Evolutionary conservation across 331 rosid genomes (phyloP).

Genomic region (Dryas integrifolia): DNA sequence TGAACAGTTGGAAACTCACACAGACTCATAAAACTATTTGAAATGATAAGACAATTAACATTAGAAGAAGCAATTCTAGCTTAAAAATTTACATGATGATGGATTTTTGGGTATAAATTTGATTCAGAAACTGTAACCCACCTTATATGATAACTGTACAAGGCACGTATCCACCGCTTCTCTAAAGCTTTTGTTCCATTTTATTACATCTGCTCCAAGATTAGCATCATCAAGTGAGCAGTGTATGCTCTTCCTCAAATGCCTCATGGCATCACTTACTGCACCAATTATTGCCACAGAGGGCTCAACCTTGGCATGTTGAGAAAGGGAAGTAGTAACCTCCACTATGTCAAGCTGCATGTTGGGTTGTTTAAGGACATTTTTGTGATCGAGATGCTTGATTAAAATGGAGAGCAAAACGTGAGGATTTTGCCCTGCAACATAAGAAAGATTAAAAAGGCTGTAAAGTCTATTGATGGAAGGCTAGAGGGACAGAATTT

Average conservation of each 20-base stretch:
- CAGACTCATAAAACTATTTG: slow-evolving; percentile 4
- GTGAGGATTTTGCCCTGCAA: slow-evolving; percentile 76
- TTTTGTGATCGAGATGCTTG: slow-evolving; percentile 90
- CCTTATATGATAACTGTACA: slow-evolving; percentile 75
- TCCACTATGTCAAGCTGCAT: slow-evolving; percentile 82
- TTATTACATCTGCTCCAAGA: slow-evolving; percentile 43
- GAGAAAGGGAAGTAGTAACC: slow-evolving; percentile 70
- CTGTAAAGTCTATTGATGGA: background rate
- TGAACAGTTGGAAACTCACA: background rate
- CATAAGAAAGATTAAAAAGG: slow-evolving; percentile 13
- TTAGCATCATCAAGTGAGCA: slow-evolving; percentile 61
- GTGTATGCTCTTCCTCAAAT: slow-evolving; percentile 77
- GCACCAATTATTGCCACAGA: slow-evolving; percentile 71
- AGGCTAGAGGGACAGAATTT: background rate
- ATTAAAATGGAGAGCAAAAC: slow-evolving; percentile 72
- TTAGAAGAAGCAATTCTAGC: slow-evolving; percentile 7
- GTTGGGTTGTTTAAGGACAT: slow-evolving; percentile 68
- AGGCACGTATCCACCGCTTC: slow-evolving; percentile 87
- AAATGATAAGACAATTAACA: slow-evolving; percentile 12
- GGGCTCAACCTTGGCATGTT: slow-evolving; percentile 65
- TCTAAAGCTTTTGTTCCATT: slow-evolving; percentile 64
- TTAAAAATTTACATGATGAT: slow-evolving; percentile 9
- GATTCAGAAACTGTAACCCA: slow-evolving; percentile 25
- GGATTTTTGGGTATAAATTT: slow-evolving; percentile 13
- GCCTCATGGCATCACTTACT: slow-evolving; percentile 79